phyloP scores from a whole-genome alignment of 208 protist genomes.

The Jaenimonas drosophilae region DNA sequence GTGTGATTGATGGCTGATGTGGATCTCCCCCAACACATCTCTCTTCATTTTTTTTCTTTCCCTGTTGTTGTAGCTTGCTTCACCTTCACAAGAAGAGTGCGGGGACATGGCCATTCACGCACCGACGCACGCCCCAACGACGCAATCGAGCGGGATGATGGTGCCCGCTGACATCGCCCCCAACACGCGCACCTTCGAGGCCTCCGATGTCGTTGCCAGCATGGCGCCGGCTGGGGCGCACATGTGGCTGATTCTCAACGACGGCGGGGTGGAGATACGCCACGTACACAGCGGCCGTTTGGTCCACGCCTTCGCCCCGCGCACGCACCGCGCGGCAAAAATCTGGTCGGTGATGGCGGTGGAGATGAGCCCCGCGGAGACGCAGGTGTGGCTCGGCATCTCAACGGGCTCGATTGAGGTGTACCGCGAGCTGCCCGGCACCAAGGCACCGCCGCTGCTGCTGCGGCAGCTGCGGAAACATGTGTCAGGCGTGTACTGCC shows the following conservation, averaged over 20 bases:
- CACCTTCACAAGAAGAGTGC: no score
- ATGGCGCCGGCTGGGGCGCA: conserved; percentile 36
- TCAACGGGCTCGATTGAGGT: conserved; percentile 75
- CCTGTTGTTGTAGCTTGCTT: no score
- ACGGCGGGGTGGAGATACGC: conserved; percentile 67
- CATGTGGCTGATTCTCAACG: conserved; percentile 61
- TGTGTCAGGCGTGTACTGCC: conserved; percentile 69
- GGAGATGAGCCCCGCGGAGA: conserved; percentile 6
- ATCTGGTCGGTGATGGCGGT: conserved; percentile 37
- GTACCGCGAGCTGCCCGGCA: conserved; percentile 30
- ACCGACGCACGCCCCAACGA: no score
- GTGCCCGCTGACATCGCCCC: conserved; percentile 9
- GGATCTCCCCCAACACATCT: no score
- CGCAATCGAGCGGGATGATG: background rate
- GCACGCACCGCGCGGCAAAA: conserved; percentile 6
- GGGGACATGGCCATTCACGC: no score
- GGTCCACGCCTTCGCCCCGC: conserved; percentile 38
- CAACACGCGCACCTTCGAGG: conserved; percentile 29
- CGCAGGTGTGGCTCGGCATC: conserved; percentile 76
- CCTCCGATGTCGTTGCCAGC: conserved; percentile 23
- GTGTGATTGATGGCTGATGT: no score
- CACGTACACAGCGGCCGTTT: conserved; percentile 39
- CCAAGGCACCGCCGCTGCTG: conserved; percentile 42
- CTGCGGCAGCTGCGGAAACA: conserved; percentile 59
- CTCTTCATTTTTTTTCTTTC: no score